Percentiles rank a stretch among this genome's conserved stretches.
Evolutionary conservation across 2,329 filamentous ascomycete species (phyloP).

Genomic region (Neofusicoccum cordaticola): DNA sequence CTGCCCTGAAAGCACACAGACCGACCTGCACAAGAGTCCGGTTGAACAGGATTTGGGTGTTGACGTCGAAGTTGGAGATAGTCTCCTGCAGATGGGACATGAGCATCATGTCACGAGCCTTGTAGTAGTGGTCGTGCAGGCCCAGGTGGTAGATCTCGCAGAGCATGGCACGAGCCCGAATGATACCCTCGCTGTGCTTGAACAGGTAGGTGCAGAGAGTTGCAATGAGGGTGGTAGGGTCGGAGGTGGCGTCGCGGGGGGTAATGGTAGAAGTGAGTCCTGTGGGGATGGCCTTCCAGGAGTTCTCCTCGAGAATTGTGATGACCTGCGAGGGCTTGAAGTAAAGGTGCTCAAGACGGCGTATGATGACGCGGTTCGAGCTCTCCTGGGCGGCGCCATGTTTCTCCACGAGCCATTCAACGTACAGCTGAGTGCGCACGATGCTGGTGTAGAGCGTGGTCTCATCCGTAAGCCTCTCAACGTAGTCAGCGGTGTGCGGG

Average conservation of each 20-base stretch:
- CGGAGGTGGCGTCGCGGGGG: constrained; percentile 63
- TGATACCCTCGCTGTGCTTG: constrained; percentile 89
- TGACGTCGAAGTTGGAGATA: constrained; percentile 93
- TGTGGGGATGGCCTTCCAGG: constrained; percentile 76
- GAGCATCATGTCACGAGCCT: constrained; percentile 96
- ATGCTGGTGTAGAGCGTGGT: constrained; percentile 87
- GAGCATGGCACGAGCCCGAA: constrained; percentile 93
- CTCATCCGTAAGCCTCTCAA: constrained; percentile 91
- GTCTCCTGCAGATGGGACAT: constrained; percentile 99
- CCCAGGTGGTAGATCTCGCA: constrained; percentile 99
- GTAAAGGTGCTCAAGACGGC: constrained; percentile 94
- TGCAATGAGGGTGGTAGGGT: constrained; percentile 75
- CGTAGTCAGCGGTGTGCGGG: constrained; percentile 97
- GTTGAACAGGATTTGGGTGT: constrained; percentile 98
- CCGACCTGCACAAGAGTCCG: constrained; percentile 95
- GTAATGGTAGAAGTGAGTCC: constrained; percentile 76
- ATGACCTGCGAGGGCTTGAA: constrained; percentile 97
- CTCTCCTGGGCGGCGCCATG: constrained; percentile 79
- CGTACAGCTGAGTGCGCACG: constrained; percentile 83
- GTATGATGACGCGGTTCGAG: constrained; percentile 89
- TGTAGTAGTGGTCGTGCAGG: constrained; percentile 96
- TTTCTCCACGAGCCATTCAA: constrained; percentile 74
- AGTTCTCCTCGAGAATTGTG: constrained; percentile 89
- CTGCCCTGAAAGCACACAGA: constrained; percentile 95
- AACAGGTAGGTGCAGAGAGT: constrained; percentile 94